Percentiles rank a stretch among this genome's conserved stretches.
phyloP scores from a whole-genome alignment of 2,329 filamentous ascomycete genomes.

The Penicillium hordei region DNA sequence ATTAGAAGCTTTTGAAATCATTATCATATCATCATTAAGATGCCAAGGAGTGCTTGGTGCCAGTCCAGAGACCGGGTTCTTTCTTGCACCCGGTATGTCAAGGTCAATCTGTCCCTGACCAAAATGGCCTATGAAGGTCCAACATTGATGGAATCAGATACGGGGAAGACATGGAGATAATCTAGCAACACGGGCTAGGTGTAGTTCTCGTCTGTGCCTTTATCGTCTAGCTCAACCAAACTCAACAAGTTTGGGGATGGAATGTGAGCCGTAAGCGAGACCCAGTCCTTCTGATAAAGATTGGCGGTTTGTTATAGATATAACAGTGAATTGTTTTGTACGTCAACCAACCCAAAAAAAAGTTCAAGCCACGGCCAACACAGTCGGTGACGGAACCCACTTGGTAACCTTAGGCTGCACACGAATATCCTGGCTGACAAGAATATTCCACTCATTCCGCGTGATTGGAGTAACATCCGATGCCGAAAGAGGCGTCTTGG shows the following conservation, averaged over 20 bases:
- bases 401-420: constrained; percentile 37
- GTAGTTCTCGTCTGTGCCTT: not conserved
- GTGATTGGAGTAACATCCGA: constrained; percentile 48
- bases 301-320: not conserved
- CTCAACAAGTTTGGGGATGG: not conserved
- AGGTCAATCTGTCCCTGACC: not conserved
- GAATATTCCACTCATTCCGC: constrained; percentile 44
- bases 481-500: constrained; percentile 43
- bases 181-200: not conserved
- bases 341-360: not conserved
- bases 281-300: not conserved
- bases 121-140: not conserved
- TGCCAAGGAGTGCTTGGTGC: not conserved
- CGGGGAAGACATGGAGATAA: not conserved
- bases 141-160: not conserved
- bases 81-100: not conserved
- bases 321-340: not conserved
- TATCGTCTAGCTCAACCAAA: not conserved
- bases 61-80: not conserved
- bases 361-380: constrained; percentile 31
- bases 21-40: not conserved
- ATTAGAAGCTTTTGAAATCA: not conserved
- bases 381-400: constrained; percentile 39
- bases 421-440: constrained; percentile 35
- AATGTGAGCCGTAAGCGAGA: not conserved